Percentiles rank a stretch among this genome's conserved stretches.
Conservation (phyloP, 2,329 filamentous ascomycete genomes). For the Orbilia blumenaviensis region DNA sequence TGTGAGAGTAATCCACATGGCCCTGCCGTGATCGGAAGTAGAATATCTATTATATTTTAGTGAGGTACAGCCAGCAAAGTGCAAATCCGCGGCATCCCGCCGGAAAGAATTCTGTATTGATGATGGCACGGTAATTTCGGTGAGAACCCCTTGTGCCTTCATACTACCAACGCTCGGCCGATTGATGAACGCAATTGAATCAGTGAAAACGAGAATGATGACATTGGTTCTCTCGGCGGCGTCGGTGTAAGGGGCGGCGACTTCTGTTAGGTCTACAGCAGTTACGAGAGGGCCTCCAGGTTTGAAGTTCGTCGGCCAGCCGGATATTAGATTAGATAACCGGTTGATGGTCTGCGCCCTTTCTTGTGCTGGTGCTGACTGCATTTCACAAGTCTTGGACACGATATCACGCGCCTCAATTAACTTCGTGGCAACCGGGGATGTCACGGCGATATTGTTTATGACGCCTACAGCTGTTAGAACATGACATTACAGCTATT, state of each 20-base stretch:
- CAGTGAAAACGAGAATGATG: slow-evolving; percentile 84
- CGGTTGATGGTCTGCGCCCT: slow-evolving; percentile 75
- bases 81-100: slow-evolving; percentile 72
- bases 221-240: slow-evolving; percentile 67
- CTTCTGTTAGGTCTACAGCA: slow-evolving; percentile 80
- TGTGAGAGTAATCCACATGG: slow-evolving; percentile 74
- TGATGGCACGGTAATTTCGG: slow-evolving; percentile 74
- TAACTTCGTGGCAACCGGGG: slow-evolving; percentile 83
- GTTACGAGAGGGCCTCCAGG: slow-evolving; percentile 81
- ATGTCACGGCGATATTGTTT: slow-evolving; percentile 81
- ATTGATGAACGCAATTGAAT: slow-evolving; percentile 78
- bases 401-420: slow-evolving; percentile 92
- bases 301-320: slow-evolving; percentile 77
- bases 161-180: slow-evolving; percentile 72
- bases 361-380: slow-evolving; percentile 75
- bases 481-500: background rate
- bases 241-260: slow-evolving; percentile 75
- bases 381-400: slow-evolving; percentile 94
- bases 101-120: slow-evolving; percentile 63
- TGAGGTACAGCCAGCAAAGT: slow-evolving; percentile 76
- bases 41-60: slow-evolving; percentile 77
- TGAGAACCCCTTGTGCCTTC: slow-evolving; percentile 78
- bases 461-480: slow-evolving; percentile 70
- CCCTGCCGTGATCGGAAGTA: slow-evolving; percentile 72
- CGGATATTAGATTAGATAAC: slow-evolving; percentile 77